A percentile compares a stretch with the other conserved stretches of the same genome.
Conservation (phyloP, 768 basidiomycete genomes). For the Hysterangium stoloniferum region DNA sequence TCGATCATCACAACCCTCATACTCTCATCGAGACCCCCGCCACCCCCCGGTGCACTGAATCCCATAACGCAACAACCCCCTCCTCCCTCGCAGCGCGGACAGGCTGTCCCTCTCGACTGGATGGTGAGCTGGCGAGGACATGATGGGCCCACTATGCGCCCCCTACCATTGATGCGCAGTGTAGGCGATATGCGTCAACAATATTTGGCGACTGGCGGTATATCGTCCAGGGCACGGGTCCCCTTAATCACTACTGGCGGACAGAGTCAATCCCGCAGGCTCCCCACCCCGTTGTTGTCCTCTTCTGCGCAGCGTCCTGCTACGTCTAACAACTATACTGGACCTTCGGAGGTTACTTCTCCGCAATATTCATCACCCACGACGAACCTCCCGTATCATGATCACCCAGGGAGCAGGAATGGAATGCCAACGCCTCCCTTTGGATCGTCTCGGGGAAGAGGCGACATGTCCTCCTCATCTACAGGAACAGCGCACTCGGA, state of each 20-base stretch:
- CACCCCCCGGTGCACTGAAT: neutral
- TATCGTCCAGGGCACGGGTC: no score
- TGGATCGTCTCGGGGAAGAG: neutral
- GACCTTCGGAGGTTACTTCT: conserved; percentile 33
- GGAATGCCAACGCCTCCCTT: neutral
- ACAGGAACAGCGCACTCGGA: neutral
- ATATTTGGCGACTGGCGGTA: conserved; percentile 6
- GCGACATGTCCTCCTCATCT: no score
- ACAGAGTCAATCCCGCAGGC: conserved; percentile 2
- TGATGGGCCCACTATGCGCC: conserved; percentile 29
- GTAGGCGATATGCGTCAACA: conserved; percentile 20
- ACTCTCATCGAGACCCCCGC: neutral
- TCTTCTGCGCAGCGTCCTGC: conserved; percentile 1
- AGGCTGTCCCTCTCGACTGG: conserved; percentile 40
- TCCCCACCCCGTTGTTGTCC: neutral
- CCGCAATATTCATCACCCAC: neutral
- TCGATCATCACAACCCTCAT: neutral
- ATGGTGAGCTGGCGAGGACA: conserved; percentile 43
- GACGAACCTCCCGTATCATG: neutral
- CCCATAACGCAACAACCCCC: neutral
- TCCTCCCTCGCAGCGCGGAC: conserved; percentile 19
- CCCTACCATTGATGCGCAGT: conserved; percentile 26
- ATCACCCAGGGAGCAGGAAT: neutral
- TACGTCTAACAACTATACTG: conserved; percentile 54
- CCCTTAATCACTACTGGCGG: neutral